Conservation (phyloP, 2,329 filamentous ascomycete genomes). For the Exophiala calicioides region DNA sequence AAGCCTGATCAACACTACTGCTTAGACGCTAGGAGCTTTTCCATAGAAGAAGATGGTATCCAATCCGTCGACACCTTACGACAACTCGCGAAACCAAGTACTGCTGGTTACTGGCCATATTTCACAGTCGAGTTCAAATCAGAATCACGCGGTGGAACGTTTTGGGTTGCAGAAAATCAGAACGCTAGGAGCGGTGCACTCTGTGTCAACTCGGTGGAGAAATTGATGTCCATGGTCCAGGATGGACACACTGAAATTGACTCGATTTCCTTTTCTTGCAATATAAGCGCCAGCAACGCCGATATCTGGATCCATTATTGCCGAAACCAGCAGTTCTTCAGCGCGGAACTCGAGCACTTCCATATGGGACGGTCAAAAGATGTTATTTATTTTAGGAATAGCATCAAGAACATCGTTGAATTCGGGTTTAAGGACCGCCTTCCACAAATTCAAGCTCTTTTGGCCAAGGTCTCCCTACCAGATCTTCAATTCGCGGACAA, state of each 20-base stretch:
- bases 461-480: constrained; percentile 6
- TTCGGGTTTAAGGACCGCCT: constrained; percentile 15
- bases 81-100: constrained; percentile 5
- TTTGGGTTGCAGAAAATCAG: constrained; percentile 17
- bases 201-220: constrained; percentile 15
- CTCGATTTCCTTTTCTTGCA: constrained; percentile 11
- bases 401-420: constrained; percentile 7
- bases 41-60: not conserved
- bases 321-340: constrained; percentile 1
- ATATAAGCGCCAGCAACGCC: constrained; percentile 1
- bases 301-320: constrained; percentile 10
- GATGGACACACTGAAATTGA: constrained; percentile 3
- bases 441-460: constrained; percentile 11
- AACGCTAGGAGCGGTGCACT: constrained; percentile 12
- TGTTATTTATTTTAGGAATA: constrained; percentile 8
- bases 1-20: constrained; percentile 9
- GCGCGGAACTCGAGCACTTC: constrained; percentile 9
- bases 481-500: not conserved
- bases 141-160: constrained; percentile 9
- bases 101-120: constrained; percentile 11
- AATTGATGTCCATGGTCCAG: constrained; percentile 1
- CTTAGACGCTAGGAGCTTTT: not conserved
- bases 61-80: not conserved
- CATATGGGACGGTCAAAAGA: not conserved
- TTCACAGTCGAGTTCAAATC: constrained; percentile 16